Evolutionary conservation across 768 basidiomycete species (phyloP).

Genomic region (Rhodotorula diobovata): DNA sequence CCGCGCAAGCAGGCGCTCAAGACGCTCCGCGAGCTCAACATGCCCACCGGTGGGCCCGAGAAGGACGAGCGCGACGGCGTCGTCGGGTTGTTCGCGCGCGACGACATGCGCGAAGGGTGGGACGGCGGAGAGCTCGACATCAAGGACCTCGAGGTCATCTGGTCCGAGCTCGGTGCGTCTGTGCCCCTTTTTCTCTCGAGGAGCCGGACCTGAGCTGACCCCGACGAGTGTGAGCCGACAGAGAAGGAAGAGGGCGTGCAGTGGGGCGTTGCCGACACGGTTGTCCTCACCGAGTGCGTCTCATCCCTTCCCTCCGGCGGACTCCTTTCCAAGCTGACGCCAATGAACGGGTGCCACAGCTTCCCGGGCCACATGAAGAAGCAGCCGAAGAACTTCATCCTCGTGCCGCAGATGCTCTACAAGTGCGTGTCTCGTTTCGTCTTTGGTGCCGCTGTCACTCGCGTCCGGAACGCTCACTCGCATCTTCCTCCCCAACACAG

Average conservation of each 20-base stretch:
- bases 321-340: background rate
- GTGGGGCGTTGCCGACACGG: slow-evolving; percentile 22
- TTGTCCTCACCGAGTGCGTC: slow-evolving; percentile 21
- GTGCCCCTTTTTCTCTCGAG: background rate
- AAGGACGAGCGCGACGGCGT: slow-evolving; percentile 34
- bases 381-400: slow-evolving; percentile 24
- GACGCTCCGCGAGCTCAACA: slow-evolving; percentile 21
- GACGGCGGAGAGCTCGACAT: background rate
- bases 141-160: slow-evolving; percentile 32
- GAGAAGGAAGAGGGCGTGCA: slow-evolving; percentile 25
- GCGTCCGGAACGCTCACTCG: background rate
- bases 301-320: background rate
- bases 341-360: background rate
- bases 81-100: slow-evolving; percentile 25
- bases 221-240: background rate
- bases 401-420: slow-evolving; percentile 12
- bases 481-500: background rate
- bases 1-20: slow-evolving; percentile 13
- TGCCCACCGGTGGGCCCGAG: slow-evolving; percentile 35
- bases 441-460: background rate
- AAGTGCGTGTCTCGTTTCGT: background rate
- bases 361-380: background rate
- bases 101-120: slow-evolving; percentile 15
- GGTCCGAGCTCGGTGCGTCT: slow-evolving; percentile 3
- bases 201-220: no score